phyloP scores from a whole-genome alignment of 2,329 filamentous ascomycete species.

The Didymella exigua region DNA sequence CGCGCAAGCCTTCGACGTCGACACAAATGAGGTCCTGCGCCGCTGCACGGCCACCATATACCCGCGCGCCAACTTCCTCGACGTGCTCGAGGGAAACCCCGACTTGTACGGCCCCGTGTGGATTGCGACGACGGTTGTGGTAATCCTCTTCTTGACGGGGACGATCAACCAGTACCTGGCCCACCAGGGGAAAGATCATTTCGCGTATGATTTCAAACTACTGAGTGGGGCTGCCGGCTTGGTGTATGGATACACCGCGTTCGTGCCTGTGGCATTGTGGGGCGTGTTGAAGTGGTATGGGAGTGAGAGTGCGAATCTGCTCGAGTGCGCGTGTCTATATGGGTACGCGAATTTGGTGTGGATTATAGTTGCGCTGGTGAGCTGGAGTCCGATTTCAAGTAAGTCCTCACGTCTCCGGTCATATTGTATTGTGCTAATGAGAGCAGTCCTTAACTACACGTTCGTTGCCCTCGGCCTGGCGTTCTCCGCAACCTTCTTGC shows the following conservation, averaged over 20 bases:
- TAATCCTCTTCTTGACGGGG: conserved; percentile 93
- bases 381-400: conserved; percentile 81
- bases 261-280: conserved; percentile 86
- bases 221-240: conserved; percentile 89
- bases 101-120: conserved; percentile 97
- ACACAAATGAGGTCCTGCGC: conserved; percentile 85
- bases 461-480: conserved; percentile 74
- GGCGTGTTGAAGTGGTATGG: conserved; percentile 92
- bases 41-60: conserved; percentile 89
- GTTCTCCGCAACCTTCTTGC: conserved; percentile 47
- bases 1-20: conserved; percentile 97
- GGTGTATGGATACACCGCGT: conserved; percentile 86
- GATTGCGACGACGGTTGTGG: conserved; percentile 96
- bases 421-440: not conserved
- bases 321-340: conserved; percentile 95
- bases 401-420: conserved; percentile 24
- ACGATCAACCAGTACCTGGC: conserved; percentile 92
- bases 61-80: conserved; percentile 92
- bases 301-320: conserved; percentile 86
- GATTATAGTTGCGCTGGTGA: conserved; percentile 91
- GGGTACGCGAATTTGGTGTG: conserved; percentile 97
- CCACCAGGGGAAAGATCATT: conserved; percentile 68
- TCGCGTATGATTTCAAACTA: conserved; percentile 89
- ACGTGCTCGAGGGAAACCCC: conserved; percentile 94
- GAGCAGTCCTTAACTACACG: conserved; percentile 78